Percentiles rank a stretch among this genome's conserved stretches.
phyloP scores from a whole-genome alignment of 2,329 filamentous ascomycete genomes.

The Macrophomina pseudophaseolina region DNA sequence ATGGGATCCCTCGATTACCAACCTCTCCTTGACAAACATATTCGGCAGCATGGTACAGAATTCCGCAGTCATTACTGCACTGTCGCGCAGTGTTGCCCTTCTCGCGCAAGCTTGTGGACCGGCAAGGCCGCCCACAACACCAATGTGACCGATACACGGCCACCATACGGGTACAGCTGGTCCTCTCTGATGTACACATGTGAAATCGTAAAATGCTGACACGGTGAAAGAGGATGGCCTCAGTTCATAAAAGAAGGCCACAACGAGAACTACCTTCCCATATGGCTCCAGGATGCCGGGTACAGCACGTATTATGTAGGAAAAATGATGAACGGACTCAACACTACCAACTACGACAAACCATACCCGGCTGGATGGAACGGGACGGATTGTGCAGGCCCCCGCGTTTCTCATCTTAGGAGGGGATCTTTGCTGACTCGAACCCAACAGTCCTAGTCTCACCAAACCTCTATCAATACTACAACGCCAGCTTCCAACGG shows the following conservation, averaged over 20 bases:
- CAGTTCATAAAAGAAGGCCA: slow-evolving; percentile 69
- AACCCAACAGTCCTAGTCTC: slow-evolving; percentile 59
- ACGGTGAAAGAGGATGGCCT: slow-evolving; percentile 56
- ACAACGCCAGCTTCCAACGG: slow-evolving; percentile 67
- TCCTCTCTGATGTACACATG: slow-evolving; percentile 33
- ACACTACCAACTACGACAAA: slow-evolving; percentile 63
- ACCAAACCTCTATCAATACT: slow-evolving; percentile 70
- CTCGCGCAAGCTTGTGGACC: slow-evolving; percentile 68
- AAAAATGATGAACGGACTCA: slow-evolving; percentile 72
- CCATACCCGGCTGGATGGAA: slow-evolving; percentile 65
- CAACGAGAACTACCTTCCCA: slow-evolving; percentile 70
- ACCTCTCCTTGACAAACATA: slow-evolving; percentile 61
- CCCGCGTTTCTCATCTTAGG: neutral
- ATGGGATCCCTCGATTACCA: slow-evolving; percentile 67
- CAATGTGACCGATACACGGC: slow-evolving; percentile 66
- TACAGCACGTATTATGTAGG: slow-evolving; percentile 75
- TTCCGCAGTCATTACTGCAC: slow-evolving; percentile 70
- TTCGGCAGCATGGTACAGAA: slow-evolving; percentile 63
- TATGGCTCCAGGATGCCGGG: slow-evolving; percentile 71
- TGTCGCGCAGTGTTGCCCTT: slow-evolving; percentile 70
- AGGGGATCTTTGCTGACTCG: neutral
- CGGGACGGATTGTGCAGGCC: slow-evolving; percentile 43
- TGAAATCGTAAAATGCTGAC: neutral
- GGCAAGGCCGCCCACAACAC: slow-evolving; percentile 72
- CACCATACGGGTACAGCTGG: slow-evolving; percentile 53